phyloP scores from a whole-genome alignment of 768 basidiomycete genomes.

The Ramaria rubella region DNA sequence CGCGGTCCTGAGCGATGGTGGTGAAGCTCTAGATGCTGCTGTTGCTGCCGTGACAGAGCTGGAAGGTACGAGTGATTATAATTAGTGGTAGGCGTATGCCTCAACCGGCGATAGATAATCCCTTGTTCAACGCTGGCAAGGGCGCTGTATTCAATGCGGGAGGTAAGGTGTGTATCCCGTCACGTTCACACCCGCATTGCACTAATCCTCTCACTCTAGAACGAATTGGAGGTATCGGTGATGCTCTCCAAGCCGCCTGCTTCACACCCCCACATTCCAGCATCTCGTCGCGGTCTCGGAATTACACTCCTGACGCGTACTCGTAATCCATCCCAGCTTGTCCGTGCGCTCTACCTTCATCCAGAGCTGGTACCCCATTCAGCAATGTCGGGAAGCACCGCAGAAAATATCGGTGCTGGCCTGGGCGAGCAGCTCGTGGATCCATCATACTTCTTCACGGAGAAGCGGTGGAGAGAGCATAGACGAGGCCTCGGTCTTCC shows the following conservation, averaged over 20 bases:
- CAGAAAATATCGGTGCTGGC: constrained; percentile 52
- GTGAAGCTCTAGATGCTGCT: constrained; percentile 76
- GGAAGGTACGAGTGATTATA: constrained; percentile 45
- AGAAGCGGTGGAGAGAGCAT: constrained; percentile 71
- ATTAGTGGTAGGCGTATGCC: not conserved
- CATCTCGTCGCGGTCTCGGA: constrained; percentile 55
- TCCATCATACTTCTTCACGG: constrained; percentile 74
- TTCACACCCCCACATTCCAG: constrained; percentile 52
- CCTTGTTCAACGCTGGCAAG: constrained; percentile 73
- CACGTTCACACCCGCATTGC: not conserved
- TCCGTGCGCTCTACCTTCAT: constrained; percentile 63
- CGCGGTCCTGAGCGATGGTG: constrained; percentile 53
- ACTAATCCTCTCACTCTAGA: constrained; percentile 35
- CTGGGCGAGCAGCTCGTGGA: constrained; percentile 57
- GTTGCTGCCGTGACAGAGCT: constrained; percentile 66
- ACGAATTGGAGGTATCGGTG: constrained; percentile 74
- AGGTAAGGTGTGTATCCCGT: constrained; percentile 54
- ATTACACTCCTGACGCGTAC: constrained; percentile 58
- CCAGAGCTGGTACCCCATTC: constrained; percentile 57
- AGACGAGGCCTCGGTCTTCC: constrained; percentile 66
- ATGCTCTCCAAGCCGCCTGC: constrained; percentile 76
- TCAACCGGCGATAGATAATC: constrained; percentile 43
- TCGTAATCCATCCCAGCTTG: constrained; percentile 69
- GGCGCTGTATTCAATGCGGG: constrained; percentile 79
- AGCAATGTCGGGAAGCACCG: constrained; percentile 60